These are phyloP conservation scores for Bigelowiella natans DNA, from an alignment of 78 protist genomes.

Conservation along the genomic window DNA sequence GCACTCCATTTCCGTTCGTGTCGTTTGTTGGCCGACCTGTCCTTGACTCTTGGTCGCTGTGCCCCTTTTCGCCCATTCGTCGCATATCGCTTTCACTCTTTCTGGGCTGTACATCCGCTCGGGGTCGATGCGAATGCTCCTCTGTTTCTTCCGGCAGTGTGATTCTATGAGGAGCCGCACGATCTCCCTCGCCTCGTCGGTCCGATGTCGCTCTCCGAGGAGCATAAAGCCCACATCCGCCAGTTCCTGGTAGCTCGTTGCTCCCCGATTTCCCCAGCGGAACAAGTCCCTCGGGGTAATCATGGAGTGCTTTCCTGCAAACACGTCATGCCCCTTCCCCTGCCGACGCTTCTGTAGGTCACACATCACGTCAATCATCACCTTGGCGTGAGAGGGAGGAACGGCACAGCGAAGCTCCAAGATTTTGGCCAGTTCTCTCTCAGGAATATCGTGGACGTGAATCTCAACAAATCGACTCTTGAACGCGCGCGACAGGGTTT, in stretches of 20 bases:
- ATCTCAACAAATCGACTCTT: conserved; percentile 87
- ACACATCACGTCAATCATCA: conserved; percentile 63
- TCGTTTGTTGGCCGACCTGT: no score
- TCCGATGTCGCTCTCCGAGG: conserved; percentile 83
- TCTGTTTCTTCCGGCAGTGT: neutral
- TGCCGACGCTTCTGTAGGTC: conserved; percentile 40
- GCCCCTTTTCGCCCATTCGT: no score
- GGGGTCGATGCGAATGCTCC: no score
- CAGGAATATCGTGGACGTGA: conserved; percentile 13
- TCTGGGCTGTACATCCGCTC: no score
- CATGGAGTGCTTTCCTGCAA: conserved; percentile 82
- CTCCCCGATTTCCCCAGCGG: conserved; percentile 86
- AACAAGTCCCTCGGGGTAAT: conserved; percentile 98
- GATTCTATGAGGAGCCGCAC: neutral
- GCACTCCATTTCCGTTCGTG: no score
- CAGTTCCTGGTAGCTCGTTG: conserved; percentile 38
- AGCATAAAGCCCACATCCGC: conserved; percentile 83
- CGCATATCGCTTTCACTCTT: no score
- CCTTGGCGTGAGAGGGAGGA: conserved; percentile 56
- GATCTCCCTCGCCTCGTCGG: conserved; percentile 56
- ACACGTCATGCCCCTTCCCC: conserved; percentile 42
- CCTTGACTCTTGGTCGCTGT: no score
- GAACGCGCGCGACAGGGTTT: conserved; percentile 86
- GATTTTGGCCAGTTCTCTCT: neutral
- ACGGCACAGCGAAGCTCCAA: conserved; percentile 57